Conservation (phyloP, 2,329 filamentous ascomycete species). For the Cercospora berteroae region DNA sequence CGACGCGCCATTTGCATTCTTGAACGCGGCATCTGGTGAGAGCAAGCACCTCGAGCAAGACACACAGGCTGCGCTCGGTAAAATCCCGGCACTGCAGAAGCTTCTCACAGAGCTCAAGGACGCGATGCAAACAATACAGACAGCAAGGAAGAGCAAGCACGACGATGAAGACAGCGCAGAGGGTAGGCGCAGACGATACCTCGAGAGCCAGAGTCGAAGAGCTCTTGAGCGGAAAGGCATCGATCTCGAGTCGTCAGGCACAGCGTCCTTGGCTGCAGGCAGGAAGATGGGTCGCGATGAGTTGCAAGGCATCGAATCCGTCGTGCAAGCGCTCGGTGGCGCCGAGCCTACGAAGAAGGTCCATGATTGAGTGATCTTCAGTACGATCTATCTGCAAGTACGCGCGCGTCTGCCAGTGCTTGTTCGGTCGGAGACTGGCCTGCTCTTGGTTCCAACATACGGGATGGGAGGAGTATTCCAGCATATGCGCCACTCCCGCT, state of each 20-base stretch:
- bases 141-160: constrained; percentile 35
- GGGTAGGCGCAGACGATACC: constrained; percentile 73
- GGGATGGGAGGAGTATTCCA: neutral
- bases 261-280: constrained; percentile 24
- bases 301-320: constrained; percentile 39
- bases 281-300: constrained; percentile 37
- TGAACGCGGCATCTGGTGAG: constrained; percentile 48
- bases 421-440: neutral
- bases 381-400: neutral
- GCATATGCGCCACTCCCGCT: neutral
- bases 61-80: constrained; percentile 74
- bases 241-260: constrained; percentile 47
- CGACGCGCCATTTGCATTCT: constrained; percentile 53
- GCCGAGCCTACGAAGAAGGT: constrained; percentile 16
- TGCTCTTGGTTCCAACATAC: neutral
- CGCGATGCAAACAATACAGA: constrained; percentile 30
- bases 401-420: neutral
- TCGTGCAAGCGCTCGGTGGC: constrained; percentile 37
- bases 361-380: neutral
- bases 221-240: constrained; percentile 74
- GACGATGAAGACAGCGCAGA: constrained; percentile 50
- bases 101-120: constrained; percentile 61
- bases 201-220: constrained; percentile 73
- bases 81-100: constrained; percentile 74
- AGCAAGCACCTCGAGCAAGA: constrained; percentile 64